These are phyloP conservation scores for Fusarium sambucinum DNA, from an alignment of 2,329 filamentous ascomycete species.

Conservation along the genomic window DNA sequence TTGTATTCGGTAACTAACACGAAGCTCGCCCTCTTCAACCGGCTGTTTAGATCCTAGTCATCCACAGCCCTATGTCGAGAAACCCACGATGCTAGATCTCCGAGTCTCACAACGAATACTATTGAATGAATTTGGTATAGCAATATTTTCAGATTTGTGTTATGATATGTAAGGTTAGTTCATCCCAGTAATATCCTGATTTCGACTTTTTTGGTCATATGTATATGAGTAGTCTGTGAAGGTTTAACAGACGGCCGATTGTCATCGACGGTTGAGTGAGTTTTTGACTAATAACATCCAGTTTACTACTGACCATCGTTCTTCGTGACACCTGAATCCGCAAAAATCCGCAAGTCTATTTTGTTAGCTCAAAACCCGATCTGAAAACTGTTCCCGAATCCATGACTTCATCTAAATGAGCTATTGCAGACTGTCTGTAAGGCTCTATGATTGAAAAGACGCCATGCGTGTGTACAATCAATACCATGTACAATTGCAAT, in stretches of 20 bases:
- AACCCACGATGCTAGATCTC: neutral
- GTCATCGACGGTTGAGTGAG: neutral
- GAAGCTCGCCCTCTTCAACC: neutral
- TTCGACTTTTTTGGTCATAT: neutral
- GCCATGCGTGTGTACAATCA: neutral
- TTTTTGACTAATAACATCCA: neutral
- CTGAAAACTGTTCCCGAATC: conserved; percentile 6
- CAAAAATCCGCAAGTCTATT: neutral
- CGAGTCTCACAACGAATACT: neutral
- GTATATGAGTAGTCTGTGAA: neutral
- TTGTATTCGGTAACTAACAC: neutral
- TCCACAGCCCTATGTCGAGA: neutral
- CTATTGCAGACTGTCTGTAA: conserved; percentile 7
- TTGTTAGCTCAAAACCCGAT: conserved; percentile 15
- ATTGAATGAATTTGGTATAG: conserved; percentile 6
- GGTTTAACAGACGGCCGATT: neutral
- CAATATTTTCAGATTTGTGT: conserved; percentile 4
- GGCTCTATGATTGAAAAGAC: neutral
- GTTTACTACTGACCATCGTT: neutral
- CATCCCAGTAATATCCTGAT: neutral
- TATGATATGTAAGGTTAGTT: conserved; percentile 4
- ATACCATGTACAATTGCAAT: neutral
- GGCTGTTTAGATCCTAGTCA: neutral
- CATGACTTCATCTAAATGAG: conserved; percentile 3
- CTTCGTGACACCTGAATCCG: neutral